These are phyloP conservation scores for Coemansia sp. DNA, from an alignment of 192 early-diverging fungal genomes.

Conservation along the genomic window DNA sequence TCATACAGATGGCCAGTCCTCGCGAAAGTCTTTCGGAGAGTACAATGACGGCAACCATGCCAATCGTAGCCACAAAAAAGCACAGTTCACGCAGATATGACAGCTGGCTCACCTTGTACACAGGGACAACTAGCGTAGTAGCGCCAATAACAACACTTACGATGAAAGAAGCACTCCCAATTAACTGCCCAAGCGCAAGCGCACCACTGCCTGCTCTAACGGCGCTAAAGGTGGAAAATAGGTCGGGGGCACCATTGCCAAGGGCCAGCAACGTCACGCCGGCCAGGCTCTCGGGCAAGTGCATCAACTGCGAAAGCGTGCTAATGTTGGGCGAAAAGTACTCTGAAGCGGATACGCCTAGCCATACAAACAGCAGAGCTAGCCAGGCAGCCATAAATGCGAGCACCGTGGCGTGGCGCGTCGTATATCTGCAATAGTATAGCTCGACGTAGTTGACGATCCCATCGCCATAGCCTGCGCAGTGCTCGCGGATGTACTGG, in stretches of 20 bases:
- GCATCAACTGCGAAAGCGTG: constrained; percentile 70
- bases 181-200: constrained; percentile 88
- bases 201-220: constrained; percentile 69
- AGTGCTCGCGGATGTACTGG: constrained; percentile 62
- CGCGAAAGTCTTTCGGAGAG: constrained; percentile 31
- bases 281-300: constrained; percentile 82
- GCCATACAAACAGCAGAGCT: constrained; percentile 70
- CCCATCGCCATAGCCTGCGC: constrained; percentile 63
- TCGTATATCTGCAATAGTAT: constrained; percentile 50
- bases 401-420: constrained; percentile 28
- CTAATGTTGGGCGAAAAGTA: constrained; percentile 88
- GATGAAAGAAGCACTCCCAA: constrained; percentile 85
- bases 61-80: constrained; percentile 63
- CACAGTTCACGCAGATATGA: constrained; percentile 80
- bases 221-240: constrained; percentile 86
- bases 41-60: constrained; percentile 36
- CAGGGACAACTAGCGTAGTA: constrained; percentile 75
- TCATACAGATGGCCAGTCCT: constrained; percentile 41
- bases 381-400: constrained; percentile 65
- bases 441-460: constrained; percentile 52
- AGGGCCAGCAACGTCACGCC: constrained; percentile 78
- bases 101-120: constrained; percentile 63
- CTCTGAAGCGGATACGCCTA: constrained; percentile 78
- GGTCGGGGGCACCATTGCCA: constrained; percentile 91
- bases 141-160: constrained; percentile 80